Evolutionary conservation across 225 moss, liverwort and hornwort genomes (phyloP).

Genomic region (Bryoerythrophyllum caledonicum): DNA sequence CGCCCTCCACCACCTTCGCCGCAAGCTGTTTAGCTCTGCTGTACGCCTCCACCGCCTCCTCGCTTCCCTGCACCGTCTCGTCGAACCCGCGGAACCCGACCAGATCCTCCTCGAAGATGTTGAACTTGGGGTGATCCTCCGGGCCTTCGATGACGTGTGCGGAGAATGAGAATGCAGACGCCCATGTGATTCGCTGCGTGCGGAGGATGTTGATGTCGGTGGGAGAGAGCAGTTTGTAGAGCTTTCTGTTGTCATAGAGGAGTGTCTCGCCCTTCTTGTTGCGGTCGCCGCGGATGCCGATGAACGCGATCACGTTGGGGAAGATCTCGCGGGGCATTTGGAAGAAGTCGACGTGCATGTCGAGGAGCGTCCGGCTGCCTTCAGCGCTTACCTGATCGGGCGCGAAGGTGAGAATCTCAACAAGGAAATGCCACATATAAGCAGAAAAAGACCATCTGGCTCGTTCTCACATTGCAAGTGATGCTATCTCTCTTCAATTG

Average conservation of each 20-base stretch:
- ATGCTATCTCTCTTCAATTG: too few species aligned
- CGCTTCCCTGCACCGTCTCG: constrained; percentile 15
- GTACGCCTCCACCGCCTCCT: constrained; percentile 37
- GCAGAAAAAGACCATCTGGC: too few species aligned
- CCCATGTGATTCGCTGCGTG: constrained; percentile 35
- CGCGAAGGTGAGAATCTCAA: too few species aligned
- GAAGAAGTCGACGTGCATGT: constrained; percentile 40
- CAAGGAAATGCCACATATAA: too few species aligned
- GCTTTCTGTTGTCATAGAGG: constrained; percentile 26
- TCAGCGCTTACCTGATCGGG: constrained; percentile 20
- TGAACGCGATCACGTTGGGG: constrained; percentile 21
- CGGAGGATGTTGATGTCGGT: constrained; percentile 32
- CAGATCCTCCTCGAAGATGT: constrained; percentile 33
- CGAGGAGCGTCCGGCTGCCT: constrained; percentile 35
- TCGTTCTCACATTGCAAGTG: too few species aligned
- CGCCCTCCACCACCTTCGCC: constrained; percentile 15
- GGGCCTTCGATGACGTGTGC: constrained; percentile 29
- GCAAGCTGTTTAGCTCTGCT: constrained; percentile 26
- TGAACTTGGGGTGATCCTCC: constrained; percentile 27
- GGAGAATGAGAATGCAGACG: accelerated
- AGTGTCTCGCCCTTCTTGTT: constrained; percentile 35
- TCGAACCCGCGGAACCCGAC: neutral
- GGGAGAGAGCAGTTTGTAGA: constrained; percentile 25
- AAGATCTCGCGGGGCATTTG: constrained; percentile 23
- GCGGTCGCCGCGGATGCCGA: constrained; percentile 33